phyloP scores from a whole-genome alignment of 1,284 basidiomycete species.

The Stygiomarasmius scandens region DNA sequence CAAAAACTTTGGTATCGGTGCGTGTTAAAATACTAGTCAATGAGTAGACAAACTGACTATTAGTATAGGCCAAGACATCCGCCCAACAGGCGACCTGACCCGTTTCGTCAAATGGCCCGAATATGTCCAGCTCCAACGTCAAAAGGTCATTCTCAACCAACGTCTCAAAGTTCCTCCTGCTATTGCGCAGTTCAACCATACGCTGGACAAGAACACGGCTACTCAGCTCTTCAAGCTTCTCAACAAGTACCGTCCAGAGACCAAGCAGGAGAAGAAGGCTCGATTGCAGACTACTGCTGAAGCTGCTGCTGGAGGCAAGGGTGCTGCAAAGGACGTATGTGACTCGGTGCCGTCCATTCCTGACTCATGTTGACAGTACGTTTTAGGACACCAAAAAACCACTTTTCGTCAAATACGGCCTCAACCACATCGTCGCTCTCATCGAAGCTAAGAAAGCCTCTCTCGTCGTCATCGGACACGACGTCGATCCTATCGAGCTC shows the following conservation, averaged over 20 bases:
- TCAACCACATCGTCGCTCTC: conserved; percentile 95
- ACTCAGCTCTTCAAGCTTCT: conserved; percentile 97
- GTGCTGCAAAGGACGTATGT: conserved; percentile 34
- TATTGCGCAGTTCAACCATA: conserved; percentile 97
- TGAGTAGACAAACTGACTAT: neutral
- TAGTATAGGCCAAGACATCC: conserved; percentile 86
- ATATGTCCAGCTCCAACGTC: conserved; percentile 97
- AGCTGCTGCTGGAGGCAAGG: conserved; percentile 76
- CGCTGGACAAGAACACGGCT: conserved; percentile 99
- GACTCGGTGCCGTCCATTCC: neutral
- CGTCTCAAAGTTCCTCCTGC: conserved; percentile 98
- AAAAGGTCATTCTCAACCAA: conserved; percentile 98
- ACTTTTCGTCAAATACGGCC: conserved; percentile 93
- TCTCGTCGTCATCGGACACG: conserved; percentile 95
- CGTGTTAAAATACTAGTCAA: conserved; percentile 28
- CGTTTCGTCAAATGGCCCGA: conserved; percentile 99
- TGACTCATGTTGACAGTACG: conserved; percentile 19
- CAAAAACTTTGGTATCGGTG: conserved; percentile 96
- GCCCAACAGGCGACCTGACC: conserved; percentile 88
- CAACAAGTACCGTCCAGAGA: conserved; percentile 95
- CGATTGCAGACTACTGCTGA: conserved; percentile 82
- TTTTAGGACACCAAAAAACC: conserved; percentile 86
- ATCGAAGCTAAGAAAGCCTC: conserved; percentile 97
- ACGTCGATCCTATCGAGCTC: conserved; percentile 98
- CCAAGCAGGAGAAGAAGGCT: conserved; percentile 97